Percentiles rank a stretch among this genome's conserved stretches.
Evolutionary conservation across 768 basidiomycete species (phyloP).

Genomic region (Tulasnella sp.): DNA sequence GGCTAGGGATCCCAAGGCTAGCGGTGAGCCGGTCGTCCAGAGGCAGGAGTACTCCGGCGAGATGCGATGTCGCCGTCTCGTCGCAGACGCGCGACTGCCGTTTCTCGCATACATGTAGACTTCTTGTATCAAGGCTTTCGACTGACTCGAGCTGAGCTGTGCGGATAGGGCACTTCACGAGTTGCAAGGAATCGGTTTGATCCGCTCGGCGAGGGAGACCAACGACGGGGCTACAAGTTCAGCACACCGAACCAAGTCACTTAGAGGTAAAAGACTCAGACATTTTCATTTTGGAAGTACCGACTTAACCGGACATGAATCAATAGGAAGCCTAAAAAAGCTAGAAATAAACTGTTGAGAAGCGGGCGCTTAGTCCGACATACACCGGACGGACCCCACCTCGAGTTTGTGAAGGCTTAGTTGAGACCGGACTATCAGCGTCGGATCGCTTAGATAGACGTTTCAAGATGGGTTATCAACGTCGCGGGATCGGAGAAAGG

Average conservation of each 20-base stretch:
- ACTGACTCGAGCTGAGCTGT: too few species aligned
- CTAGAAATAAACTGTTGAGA: not conserved
- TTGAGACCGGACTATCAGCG: conserved; percentile 11
- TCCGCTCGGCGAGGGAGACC: not conserved
- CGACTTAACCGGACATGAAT: not conserved
- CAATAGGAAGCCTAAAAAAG: not conserved
- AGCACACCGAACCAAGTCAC: not conserved
- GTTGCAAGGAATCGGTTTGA: not conserved
- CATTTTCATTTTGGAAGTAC: not conserved
- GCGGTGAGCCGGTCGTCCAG: not conserved
- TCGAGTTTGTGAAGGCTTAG: not conserved
- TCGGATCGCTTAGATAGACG: conserved; percentile 13
- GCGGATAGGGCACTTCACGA: too few species aligned
- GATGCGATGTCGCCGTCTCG: not conserved
- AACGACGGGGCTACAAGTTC: not conserved
- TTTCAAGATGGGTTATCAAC: conserved; percentile 9
- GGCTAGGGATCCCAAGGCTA: not conserved
- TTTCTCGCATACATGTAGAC: not conserved
- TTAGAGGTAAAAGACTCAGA: not conserved
- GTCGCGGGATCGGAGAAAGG: not conserved
- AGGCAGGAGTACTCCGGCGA: too few species aligned
- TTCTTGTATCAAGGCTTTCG: too few species aligned
- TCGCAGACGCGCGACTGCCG: not conserved
- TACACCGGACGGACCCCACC: not conserved
- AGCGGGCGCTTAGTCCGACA: not conserved